Base-by-base conservation (phyloP, 495 filamentous ascomycete species). In the Hypoxylon trugodes region DNA sequence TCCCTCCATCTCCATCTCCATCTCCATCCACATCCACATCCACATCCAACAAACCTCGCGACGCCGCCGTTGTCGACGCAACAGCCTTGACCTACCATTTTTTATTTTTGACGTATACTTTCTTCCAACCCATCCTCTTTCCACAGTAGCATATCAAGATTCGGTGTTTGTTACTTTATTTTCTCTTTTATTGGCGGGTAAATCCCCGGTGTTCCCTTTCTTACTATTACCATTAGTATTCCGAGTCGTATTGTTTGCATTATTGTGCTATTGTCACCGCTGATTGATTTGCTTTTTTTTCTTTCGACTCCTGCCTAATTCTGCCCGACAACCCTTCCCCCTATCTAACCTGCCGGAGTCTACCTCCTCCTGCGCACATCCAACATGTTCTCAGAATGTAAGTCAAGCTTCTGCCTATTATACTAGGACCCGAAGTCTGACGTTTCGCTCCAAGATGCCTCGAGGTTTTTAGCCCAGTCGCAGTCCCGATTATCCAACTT, bases 361-460 rank as follows among this genome's bases (percentile, higher is more conserved):
- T 66, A 57, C 70, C 70, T 69, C 68, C 65, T 71, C 63, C 65
- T 50, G 61, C 61, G 52, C 56, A 18, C 8, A 63, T 21, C 35
- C 41, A 69, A 38, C 74, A 98, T 98, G 94, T 98, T 98, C 78
- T 98, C 94, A 28, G 94, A 97, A 89, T 97, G 93, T 96, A 85
- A 80, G 93, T 82, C 25, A 51, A 45, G 24, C 9, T 33, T 22
- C 26, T 57, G 28, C 32, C 32, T 19, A 22, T 67, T 42, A 36
- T 51, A 59, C 40, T 12, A 55, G 24, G 15, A 4, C 4, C 8
- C 33, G 37, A 3, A 49, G 13, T 52, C 58, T 71, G 58, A 72
- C 54, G 48, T 41, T 36, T 33, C 57, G 24, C 60, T 26, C 47
- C 7, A 64, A 98, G 95, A 98, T 89, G 95, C 95, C 66, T 98